Evolutionary conservation across 208 protist genomes (phyloP), one percentile per base, ranked within the genome.

Genomic region (Endotrypanum monterogeii): DNA sequence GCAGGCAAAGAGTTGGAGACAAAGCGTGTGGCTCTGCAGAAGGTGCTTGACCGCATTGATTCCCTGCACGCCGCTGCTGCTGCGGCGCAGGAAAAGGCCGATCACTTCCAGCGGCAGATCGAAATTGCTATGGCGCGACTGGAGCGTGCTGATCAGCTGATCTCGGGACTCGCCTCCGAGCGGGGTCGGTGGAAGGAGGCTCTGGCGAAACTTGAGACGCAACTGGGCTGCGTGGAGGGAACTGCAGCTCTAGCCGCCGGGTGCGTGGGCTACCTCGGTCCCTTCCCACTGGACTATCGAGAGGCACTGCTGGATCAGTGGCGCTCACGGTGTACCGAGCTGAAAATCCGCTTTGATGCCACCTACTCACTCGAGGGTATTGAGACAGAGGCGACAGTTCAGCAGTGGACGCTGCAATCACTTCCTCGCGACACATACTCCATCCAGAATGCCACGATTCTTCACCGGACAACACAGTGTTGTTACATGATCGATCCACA

Each of bases 401-500:
- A 97, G 39, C 88, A 95, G 52, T 99, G 98, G 98, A 85, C 88
- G 28, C 89, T 98, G 50, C 85, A 95, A 73, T 97, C 96, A 5
- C 86, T 99, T 41, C 98, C 98, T 37, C 83, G 91, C 37, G 96
- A 98, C 83, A 89, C 84, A 44, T 96, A 98, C 80, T 96, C 90
- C 37, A 77, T 97, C 60, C 89, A 98, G 73, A 98, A 98, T 85
- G 96, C 92, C 44, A 90, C 89, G 16, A 94, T 98, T 41, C 80
- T 93, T 23, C 87, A 93, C 71, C 85, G 86, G 71, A 90, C 84
- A 39, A 86, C 82, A 39, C 91, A 94, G 63, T 98, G 96, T 90
- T 98, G 94, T 85, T 92, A 98, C 69, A 93, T 90, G 81, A 98
- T 98, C 76, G 95, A 98, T 73, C 95, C 94, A 37, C 97, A 99